Percentiles rank a stretch among this genome's conserved stretches.
phyloP scores from a whole-genome alignment of 441 rosid genomes.

The Gossypium trilobum region DNA sequence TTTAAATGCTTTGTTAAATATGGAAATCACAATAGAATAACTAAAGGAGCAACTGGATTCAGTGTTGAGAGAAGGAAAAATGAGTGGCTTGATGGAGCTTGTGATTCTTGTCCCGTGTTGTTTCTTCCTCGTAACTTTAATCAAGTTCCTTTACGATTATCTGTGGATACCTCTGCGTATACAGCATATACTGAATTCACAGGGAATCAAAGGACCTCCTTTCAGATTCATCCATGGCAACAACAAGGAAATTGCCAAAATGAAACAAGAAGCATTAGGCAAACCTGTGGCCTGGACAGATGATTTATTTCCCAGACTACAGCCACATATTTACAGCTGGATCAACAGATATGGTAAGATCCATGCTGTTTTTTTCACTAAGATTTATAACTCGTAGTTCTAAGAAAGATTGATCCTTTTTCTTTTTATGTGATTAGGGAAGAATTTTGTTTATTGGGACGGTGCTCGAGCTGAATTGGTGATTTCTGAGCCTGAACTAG shows the following conservation, averaged over 20 bases:
- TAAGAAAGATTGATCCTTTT: neutral
- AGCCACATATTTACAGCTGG: no score
- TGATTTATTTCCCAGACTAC: neutral
- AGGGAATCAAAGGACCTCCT: conserved; percentile 37
- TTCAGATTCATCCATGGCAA: conserved; percentile 32
- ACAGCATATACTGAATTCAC: conserved; percentile 19
- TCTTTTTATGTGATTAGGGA: conserved; percentile 16
- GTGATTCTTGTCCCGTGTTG: neutral
- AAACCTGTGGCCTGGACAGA: conserved; percentile 27
- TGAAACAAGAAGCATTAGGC: conserved; percentile 19
- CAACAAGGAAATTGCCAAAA: conserved; percentile 17
- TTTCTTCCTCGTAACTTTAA: conserved; percentile 9
- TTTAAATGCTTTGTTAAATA: neutral
- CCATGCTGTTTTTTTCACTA: neutral
- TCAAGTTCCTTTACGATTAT: conserved; percentile 21
- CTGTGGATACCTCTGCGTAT: conserved; percentile 31
- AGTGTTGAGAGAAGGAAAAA: neutral
- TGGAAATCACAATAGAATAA: neutral
- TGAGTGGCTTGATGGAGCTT: neutral
- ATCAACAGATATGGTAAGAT: no score
- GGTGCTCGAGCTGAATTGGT: conserved; percentile 23
- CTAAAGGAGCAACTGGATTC: neutral
- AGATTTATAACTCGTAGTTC: neutral
- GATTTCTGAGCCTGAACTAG: conserved; percentile 25
- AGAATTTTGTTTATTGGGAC: conserved; percentile 28